These are phyloP conservation scores for Populus tomentosa DNA, from an alignment of 441 rosid genomes.

Conservation along the genomic window DNA sequence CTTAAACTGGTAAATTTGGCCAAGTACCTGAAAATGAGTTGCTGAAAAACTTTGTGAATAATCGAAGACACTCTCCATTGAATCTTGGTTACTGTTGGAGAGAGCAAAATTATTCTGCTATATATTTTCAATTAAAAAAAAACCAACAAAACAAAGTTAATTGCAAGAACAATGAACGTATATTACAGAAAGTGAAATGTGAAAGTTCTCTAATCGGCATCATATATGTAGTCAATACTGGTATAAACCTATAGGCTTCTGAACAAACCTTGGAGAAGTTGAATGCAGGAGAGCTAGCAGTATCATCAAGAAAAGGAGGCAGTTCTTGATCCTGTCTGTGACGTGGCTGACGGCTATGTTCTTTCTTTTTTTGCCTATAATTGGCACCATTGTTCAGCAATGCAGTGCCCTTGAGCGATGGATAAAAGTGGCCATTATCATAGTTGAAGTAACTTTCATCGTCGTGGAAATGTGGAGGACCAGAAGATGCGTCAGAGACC, in stretches of 20 bases:
- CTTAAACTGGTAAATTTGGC: neutral
- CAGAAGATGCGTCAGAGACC: slow-evolving; percentile 52
- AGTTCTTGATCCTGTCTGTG: slow-evolving; percentile 27
- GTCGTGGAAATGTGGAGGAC: slow-evolving; percentile 65
- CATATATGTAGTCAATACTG: no score
- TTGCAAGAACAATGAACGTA: neutral
- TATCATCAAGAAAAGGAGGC: slow-evolving; percentile 67
- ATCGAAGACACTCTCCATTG: slow-evolving; percentile 49
- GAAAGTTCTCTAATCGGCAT: neutral
- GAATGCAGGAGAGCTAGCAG: slow-evolving; percentile 80
- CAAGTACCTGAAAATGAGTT: slow-evolving; percentile 59
- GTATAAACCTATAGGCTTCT: no score
- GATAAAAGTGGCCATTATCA: slow-evolving; percentile 14
- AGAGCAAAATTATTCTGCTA: slow-evolving; percentile 36
- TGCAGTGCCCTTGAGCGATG: slow-evolving; percentile 9
- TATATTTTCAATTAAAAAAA: neutral
- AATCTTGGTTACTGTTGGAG: slow-evolving; percentile 27
- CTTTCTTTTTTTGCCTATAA: slow-evolving; percentile 33
- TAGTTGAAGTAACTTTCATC: slow-evolving; percentile 26
- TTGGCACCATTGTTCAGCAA: slow-evolving; percentile 16
- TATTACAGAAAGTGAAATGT: neutral
- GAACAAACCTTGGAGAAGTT: slow-evolving; percentile 40
- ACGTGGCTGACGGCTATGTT: slow-evolving; percentile 13
- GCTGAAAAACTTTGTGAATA: slow-evolving; percentile 66
- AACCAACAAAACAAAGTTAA: neutral